Evolutionary conservation across 129 eudicot species (phyloP), one percentile per base, ranked within the genome.

Genomic region (Centella asiatica): DNA sequence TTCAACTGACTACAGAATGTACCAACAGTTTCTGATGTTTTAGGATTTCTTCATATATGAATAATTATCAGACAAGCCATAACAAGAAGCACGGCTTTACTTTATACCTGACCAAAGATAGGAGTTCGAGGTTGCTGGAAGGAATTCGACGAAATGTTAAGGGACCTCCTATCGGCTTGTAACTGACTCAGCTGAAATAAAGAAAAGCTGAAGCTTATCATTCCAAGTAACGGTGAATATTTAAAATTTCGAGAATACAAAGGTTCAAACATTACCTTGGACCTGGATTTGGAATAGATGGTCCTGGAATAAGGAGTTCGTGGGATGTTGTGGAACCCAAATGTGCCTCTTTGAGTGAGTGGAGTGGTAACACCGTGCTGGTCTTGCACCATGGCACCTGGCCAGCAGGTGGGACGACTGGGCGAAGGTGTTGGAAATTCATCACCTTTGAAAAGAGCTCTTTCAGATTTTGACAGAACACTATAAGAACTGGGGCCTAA

Each of bases 271-370:
- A 49, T 27, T 69, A 86, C 97, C 78, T 71, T 81, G n/a, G 82
- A 61, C 51, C 74, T 72, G 51, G 95, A 81, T 64, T 71, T 88
- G 25, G 90, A 67, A 62, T 63, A 71, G 48, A 72, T 55, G 28
- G 85, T 79, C 78, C 94, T 79, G 24, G 98, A 90, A 78, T 90
- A 87, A 34, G 98, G 98, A 45, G 98, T 86, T 61, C 94, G 75
- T 37, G 87, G 81, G 52, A 83, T 74, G 71, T 68, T 74, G 45
- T 74, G 81, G 53, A 74, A 64, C 34, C 95, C 85, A 29, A 74
- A 73, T 69, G 82, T 75, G 62, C 80, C 83, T 72, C 77, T 78
- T 66, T 80, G 93, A 76, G 67, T 79, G 51, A 73, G 88, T 3
- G 98, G 95, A 36, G 90, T 90, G 68, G 72, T 55, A 82, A 70